Evolutionary conservation across 495 filamentous ascomycete species (phyloP), one percentile per base, ranked within the genome.

Genomic region (Amniculicola lignicola): DNA sequence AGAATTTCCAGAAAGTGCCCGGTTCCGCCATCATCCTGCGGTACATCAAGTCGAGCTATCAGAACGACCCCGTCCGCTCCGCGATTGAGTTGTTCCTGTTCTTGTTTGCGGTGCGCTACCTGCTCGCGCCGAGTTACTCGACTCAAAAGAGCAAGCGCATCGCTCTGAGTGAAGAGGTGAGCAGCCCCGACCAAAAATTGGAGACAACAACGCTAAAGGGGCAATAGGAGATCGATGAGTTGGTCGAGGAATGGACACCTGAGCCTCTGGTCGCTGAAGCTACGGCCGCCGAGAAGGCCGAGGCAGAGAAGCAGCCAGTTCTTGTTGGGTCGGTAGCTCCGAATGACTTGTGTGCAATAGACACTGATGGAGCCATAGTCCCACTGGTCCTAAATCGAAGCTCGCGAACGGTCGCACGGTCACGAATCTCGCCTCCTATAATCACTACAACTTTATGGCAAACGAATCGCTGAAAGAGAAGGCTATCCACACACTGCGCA

Each of bases 221-320:
- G 36, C 24, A 25, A 44, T 59, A 87, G 79, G 93, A 99, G 72
- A 92, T 99, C 59, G 93, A 99, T 67, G 93, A 99, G 61, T 76
- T 97, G 21, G 88, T 99, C 16, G 92, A 94, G 40, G 93, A 99
- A 57, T 99, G 93, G 93, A 88, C 82, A 2, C 93, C 93, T 0
- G 93, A 99, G 69, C 90, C 93, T 3, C 77, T 99, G 12, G 90
- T 96, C 16, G 79, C 85, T 6, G 71, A 77, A 6, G 81, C 80
- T 19, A 89, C 85, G 12, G 61, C 77, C 1, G 75, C 91, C 39
- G 91, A 97, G 68, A 83, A 87, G 65, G 73, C 78, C 46, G 91
- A 96, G 67, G 80, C 85, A 53, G 92, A 96, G 59, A 95, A 84
- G 71, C 70, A 88, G 12, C 86, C 91, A 0, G 79, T 97, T 4